Evolutionary conservation across 768 basidiomycete species (phyloP), one percentile per base, ranked within the genome.

Genomic region (Pleurotus pulmonarius): DNA sequence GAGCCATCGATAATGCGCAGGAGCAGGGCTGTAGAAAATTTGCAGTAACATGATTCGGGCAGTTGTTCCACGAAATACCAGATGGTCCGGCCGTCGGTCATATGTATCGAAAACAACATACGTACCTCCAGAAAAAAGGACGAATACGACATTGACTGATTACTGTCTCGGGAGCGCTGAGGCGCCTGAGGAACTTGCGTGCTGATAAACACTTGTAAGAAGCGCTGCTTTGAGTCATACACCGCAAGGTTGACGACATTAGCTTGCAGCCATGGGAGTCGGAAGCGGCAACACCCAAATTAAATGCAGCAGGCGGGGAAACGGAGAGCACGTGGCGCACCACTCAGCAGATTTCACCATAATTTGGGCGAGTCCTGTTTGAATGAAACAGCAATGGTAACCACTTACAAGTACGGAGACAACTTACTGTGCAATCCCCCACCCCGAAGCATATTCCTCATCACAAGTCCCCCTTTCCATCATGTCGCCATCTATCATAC

Each of bases 291-390:
- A 47, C n/a, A 22, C 46, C 7, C 9, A 18, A 13, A 24, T 47
- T 24, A 15, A 44, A n/a, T 22, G 18, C 46, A 15, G 7, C 18
- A 20, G 22, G 46, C 13, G 46, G 15, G n/a, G 46, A 24, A 18
- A 5, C 13, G 15, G 15, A 5, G 15, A 49, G 22, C 25, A n/a
- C 41, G n/a, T 44, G 20, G 41, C 41, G 41, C 41, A 15, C 20
- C 41, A 22, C 41, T 44, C 20, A 47, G 41, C 41, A 20, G 39
- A 53, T 53, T 53, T 53, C 51, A 39, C 51, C 51, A 53, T 53
- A 40, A 53, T 53, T 53, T 15, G n/a, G 48, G 24, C n/a, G 13
- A 15, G 12, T 29, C 15, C 48, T 49, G 15, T 5, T 15, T 24
- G 41, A n/a, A 47, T 47, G 46, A 49, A 49, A 25, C 26, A 24